Percentiles rank a stretch among this genome's conserved stretches.
These are phyloP conservation scores for Epichloe brachyelytri DNA, from an alignment of 2,329 filamentous ascomycete species.

Conservation along the genomic window DNA sequence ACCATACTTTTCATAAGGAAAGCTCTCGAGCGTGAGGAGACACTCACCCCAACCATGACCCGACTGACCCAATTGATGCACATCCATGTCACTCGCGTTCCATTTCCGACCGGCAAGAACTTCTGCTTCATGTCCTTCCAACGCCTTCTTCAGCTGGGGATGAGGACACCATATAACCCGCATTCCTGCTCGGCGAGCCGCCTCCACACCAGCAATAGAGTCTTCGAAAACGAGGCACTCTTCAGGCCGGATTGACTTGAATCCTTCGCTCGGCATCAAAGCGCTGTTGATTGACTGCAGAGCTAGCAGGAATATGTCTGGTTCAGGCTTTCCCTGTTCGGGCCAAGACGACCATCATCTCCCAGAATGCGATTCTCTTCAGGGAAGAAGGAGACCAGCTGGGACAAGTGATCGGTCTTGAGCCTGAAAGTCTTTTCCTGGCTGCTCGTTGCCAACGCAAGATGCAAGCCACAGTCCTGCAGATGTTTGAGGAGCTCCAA, in stretches of 20 bases:
- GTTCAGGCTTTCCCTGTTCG: not conserved
- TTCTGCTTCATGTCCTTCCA: not conserved
- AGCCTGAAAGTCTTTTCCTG: not conserved
- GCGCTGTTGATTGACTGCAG: not conserved
- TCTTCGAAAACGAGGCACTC: slow-evolving; percentile 4
- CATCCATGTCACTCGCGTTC: not conserved
- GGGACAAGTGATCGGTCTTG: not conserved
- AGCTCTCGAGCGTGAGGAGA: not conserved
- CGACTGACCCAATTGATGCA: too few species aligned
- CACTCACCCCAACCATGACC: not conserved
- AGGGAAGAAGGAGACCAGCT: not conserved
- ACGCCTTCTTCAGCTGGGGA: not conserved
- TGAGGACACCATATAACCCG: slow-evolving; percentile 1
- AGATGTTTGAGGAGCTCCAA: not conserved
- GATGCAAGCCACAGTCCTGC: not conserved
- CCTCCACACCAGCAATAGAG: not conserved
- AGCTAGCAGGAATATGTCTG: not conserved
- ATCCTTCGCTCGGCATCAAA: not conserved
- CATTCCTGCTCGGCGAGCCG: not conserved
- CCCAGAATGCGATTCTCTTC: not conserved
- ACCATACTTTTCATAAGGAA: not conserved
- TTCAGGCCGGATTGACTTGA: not conserved
- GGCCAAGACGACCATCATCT: not conserved
- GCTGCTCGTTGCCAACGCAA: slow-evolving; percentile 1
- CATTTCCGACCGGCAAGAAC: not conserved